Percentiles rank a stretch among this genome's conserved stretches.
Evolutionary conservation across 768 basidiomycete species (phyloP).

Genomic region (Termitomyces sp.): DNA sequence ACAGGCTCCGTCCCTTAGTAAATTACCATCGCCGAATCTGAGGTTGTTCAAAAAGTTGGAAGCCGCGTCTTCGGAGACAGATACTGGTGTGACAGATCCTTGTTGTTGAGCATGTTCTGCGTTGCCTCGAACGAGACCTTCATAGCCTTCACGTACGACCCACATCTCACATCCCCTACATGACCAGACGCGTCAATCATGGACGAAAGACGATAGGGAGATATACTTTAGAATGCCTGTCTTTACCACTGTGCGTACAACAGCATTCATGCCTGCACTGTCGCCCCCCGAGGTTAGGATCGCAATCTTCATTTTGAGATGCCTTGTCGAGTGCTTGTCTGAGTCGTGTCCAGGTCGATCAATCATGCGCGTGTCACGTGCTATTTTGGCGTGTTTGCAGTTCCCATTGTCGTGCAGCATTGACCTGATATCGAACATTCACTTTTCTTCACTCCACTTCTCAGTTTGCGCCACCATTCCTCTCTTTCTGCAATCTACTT

Average conservation of each 20-base stretch:
- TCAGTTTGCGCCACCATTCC: not conserved
- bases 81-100: slow-evolving; percentile 7
- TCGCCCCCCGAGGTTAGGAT: slow-evolving; percentile 96
- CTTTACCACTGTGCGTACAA: slow-evolving; percentile 90
- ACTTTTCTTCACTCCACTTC: not conserved
- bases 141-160: slow-evolving; percentile 97
- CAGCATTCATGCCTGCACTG: slow-evolving; percentile 96
- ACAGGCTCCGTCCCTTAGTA: slow-evolving; percentile 76
- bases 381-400: not conserved
- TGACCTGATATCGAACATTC: not conserved
- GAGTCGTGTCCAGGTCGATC: not conserved
- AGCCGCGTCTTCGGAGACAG: slow-evolving; percentile 7
- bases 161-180: slow-evolving; percentile 90
- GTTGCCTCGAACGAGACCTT: slow-evolving; percentile 94
- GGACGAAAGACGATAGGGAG: not conserved
- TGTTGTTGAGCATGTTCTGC: slow-evolving; percentile 25
- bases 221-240: slow-evolving; percentile 81
- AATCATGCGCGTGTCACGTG: not conserved
- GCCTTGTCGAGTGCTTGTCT: too few relatives aligned
- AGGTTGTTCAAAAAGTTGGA: slow-evolving; percentile 56
- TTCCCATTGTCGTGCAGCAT: not conserved
- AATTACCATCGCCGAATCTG: slow-evolving; percentile 75
- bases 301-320: slow-evolving; percentile 72
- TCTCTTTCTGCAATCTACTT: not conserved
- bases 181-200: not conserved